These are phyloP conservation scores for Gleditsia sinensis DNA, from an alignment of 306 rosid genomes.

Conservation along the genomic window DNA sequence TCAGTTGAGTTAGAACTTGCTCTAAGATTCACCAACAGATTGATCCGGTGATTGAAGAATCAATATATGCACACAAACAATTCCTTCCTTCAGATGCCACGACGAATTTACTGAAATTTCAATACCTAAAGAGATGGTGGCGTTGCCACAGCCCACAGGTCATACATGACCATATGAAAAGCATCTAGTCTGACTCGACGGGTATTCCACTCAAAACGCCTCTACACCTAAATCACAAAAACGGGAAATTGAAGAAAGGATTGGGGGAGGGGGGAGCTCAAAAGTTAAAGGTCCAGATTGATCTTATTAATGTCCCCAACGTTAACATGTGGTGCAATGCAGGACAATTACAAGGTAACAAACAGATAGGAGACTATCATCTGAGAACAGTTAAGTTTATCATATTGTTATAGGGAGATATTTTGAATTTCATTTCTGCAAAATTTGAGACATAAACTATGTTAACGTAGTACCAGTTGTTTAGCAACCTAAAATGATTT, in stretches of 20 bases:
- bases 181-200: slow-evolving; percentile 38
- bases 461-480: no score
- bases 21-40: background rate
- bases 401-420: no score
- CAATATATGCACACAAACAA: slow-evolving; percentile 12
- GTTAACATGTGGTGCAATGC: background rate
- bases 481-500: no score
- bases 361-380: no score
- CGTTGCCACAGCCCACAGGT: slow-evolving; percentile 37
- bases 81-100: slow-evolving; percentile 4
- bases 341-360: background rate
- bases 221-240: slow-evolving; percentile 36
- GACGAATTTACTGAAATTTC: slow-evolving; percentile 3
- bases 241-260: background rate
- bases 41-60: background rate
- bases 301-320: background rate
- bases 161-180: slow-evolving; percentile 47
- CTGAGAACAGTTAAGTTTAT: background rate
- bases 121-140: slow-evolving; percentile 36
- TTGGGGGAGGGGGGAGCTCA: no score
- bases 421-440: no score
- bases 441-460: no score
- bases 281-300: no score
- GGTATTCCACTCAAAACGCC: slow-evolving; percentile 41
- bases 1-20: slow-evolving; percentile 17